Base-by-base conservation (phyloP, 805 yeast species). In the Cyberlindnera xylosilytica region DNA sequence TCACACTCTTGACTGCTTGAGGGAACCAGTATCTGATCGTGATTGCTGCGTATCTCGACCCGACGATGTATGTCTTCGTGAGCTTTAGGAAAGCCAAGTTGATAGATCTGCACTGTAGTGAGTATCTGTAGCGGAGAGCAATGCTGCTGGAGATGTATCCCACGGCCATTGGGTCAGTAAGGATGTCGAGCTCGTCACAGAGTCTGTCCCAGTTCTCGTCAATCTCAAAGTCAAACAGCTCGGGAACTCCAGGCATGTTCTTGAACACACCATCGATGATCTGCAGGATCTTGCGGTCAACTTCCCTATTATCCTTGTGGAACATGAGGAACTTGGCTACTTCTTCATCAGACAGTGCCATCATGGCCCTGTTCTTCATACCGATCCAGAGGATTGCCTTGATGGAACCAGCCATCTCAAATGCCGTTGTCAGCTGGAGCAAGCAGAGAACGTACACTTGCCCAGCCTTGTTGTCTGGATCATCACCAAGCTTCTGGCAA, bases 1-100 rank as follows among this genome's bases (percentile, higher is more conserved):
- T 29, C 6, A 17, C 32, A 15, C 13, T 12, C 28, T 34, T 34
- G 6, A 39, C 42, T n/a, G 34, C 42, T 6, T 28, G 24, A 2
- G 38, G 37, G 30, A 32, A 39, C 32, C 29, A 39, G 18, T 39
- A 39, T 27, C 37, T 19, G 13, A 40, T 11, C 6, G 31, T 32
- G 6, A 40, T 8, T 3, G 44, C 23, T 30, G 23, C 30, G 20
- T 34, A 40, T 19, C 28, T 15, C 5, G 20, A 5, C 4, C 36
- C 38, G 4, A 40, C 15, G 10, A 40, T 9, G n/a, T 28, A 30
- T 8, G 39, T 29, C 34, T 34, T 40, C 4, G 32, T 18, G 18
- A 35, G 13, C 10, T 32, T 34, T 23, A 40, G 7, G 27, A 40
- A 35, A 9, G 18, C 36, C 26, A 35, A 8, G 22, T 40, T 24